Base-by-base conservation (phyloP, 139 green algal species). In the Raphidocelis subcapitata region DNA sequence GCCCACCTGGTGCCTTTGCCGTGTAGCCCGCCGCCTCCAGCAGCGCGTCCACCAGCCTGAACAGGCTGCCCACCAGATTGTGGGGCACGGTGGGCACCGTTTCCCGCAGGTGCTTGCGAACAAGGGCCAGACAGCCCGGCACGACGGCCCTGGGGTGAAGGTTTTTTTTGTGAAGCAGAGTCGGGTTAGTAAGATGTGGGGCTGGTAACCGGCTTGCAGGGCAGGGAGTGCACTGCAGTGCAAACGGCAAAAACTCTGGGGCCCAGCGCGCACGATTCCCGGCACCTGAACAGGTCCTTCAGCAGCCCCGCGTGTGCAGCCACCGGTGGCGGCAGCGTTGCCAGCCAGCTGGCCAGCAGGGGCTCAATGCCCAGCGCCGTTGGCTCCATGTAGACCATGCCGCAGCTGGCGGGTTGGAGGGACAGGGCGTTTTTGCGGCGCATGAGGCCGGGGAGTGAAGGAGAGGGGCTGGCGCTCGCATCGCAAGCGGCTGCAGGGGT, bases 311-410 rank as follows among this genome's bases (percentile, higher is more conserved):
- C 8, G 41, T 49, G 41, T 12, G 41, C 41, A 12, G 41, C 36
- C 35, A 76, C 69, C 29, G 69, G 75, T 12, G 66, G 20, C 4
- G 85, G 81, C 68, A 96, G 79, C 3, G 60, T 55, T 5, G 66
- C 63, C 33, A 95, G 79, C 88, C 90, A 96, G 24, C 75, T 89
- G 21, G 73, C 55, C 29, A 93, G 79, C 51, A 94, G 77, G 18
- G 91, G 87, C 57, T 89, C 75, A 20, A 90, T 57, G 31, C 88
- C 88, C 64, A 94, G 73, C 2, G 88, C 79, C 10, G 71, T 75
- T 33, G 91, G 90, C 73, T 96, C 91, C 85, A 96, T 88, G 82
- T 94, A 95, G 24, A 94, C 87, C 89, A 94, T 94, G 72, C 89
- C 89, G 68, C 88, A 92, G 51, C 88, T 85, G 20, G 80, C 85